Evolutionary conservation across 176 grass and related monocot genomes (phyloP), one percentile per base, ranked within the genome.

Genomic region (Musa acuminata): DNA sequence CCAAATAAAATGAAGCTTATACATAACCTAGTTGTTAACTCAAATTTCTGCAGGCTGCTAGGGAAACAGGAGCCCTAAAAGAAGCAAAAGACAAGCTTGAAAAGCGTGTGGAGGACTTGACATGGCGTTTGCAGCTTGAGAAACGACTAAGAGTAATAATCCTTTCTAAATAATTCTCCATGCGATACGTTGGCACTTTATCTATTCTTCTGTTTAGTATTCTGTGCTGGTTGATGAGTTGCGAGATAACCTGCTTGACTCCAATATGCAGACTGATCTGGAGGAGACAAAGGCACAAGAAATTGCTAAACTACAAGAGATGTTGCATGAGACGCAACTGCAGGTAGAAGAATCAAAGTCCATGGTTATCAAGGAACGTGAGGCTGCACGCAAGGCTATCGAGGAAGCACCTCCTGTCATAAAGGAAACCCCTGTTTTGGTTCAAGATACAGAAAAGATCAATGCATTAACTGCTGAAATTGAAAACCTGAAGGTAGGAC

Each of bases 81-180:
- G 86, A 77, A 51, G 90, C 86, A 17, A 92, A 92, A 67, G 87
- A 92, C 82, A 92, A 92, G 80, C 80, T 92, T 23, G 90, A 92
- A 83, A 87, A 92, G 60, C 84, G 84, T 64, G 90, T 92, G 21
- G 90, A 92, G 60, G 90, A 92, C 75, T 77, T 92, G 81, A 84
- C 77, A 62, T 82, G 73, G 64, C 69, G 81, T 12, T 77, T 92
- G 43, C 77, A 68, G 19, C 53, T 80, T 62, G 90, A 92, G 72
- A 92, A 83, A 83, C 88, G 84, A 82, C n/a, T n/a, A n/a, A n/a
- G n/a, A n/a, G n/a, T n/a, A n/a, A n/a, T n/a, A n/a, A n/a, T n/a
- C n/a, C n/a, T n/a, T n/a, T n/a, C n/a, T n/a, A n/a, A n/a, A n/a
- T n/a, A n/a, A n/a, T n/a, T n/a, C n/a, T n/a, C n/a, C n/a, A n/a